These are phyloP conservation scores for Heterobasidion annosum DNA, from an alignment of 1,284 basidiomycete genomes.

Conservation along the genomic window DNA sequence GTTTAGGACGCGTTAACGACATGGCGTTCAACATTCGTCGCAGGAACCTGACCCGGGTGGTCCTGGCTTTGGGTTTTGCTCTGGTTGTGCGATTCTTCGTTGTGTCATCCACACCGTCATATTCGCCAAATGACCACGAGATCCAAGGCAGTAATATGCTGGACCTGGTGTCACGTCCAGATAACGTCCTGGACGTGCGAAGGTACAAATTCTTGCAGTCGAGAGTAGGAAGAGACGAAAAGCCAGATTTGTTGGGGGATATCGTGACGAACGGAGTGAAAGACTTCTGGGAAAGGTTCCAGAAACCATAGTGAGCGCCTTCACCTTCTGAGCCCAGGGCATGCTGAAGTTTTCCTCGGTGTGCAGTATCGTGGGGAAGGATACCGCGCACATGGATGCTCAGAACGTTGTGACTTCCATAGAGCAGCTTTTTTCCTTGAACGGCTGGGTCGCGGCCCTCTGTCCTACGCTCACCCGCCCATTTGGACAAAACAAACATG, in stretches of 20 bases:
- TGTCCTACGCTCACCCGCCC: conserved; percentile 87
- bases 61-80: conserved; percentile 21
- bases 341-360: neutral
- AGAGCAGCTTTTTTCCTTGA: conserved; percentile 84
- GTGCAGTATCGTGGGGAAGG: conserved; percentile 63
- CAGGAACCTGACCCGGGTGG: conserved; percentile 25
- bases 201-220: conserved; percentile 82
- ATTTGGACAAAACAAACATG: conserved; percentile 80
- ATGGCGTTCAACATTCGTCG: conserved; percentile 27
- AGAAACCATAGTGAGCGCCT: conserved; percentile 70
- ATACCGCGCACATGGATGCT: conserved; percentile 81
- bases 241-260: conserved; percentile 70
- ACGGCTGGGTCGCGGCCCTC: conserved; percentile 98
- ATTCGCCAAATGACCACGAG: conserved; percentile 28
- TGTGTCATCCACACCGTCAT: conserved; percentile 32
- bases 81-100: conserved; percentile 30
- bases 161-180: conserved; percentile 76
- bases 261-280: conserved; percentile 68
- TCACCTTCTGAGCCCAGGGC: neutral
- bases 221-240: conserved; percentile 77
- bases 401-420: conserved; percentile 83
- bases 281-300: conserved; percentile 89
- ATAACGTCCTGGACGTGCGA: conserved; percentile 79
- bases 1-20: too few relatives aligned
- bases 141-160: conserved; percentile 78